These are phyloP conservation scores for Mimosa bimucronata DNA, from an alignment of 306 rosid species.

Conservation along the genomic window DNA sequence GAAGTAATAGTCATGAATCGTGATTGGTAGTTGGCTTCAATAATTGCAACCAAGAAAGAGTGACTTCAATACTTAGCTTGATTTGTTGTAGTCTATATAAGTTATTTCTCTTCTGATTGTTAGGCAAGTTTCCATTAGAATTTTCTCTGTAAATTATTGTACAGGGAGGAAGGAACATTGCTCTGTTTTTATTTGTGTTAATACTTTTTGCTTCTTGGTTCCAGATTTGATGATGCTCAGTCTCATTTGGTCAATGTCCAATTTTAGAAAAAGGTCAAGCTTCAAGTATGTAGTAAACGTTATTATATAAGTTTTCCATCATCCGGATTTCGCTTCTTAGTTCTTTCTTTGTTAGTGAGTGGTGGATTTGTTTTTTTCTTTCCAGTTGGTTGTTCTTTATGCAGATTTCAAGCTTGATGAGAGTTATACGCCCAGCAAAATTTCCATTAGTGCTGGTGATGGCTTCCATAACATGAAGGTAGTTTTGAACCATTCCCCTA, in stretches of 20 bases:
- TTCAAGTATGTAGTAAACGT: constrained; percentile 60
- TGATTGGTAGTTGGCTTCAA: neutral
- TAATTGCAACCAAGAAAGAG: neutral
- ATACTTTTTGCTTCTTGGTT: constrained; percentile 19
- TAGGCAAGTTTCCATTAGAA: neutral
- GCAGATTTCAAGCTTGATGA: constrained; percentile 94
- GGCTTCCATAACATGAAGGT: constrained; percentile 97
- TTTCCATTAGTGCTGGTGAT: constrained; percentile 86
- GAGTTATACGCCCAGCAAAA: constrained; percentile 88
- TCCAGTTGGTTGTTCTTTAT: constrained; percentile 77
- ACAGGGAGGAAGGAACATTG: no score
- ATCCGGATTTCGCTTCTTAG: neutral
- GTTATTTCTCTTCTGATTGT: constrained; percentile 5
- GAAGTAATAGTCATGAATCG: neutral
- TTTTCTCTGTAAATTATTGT: neutral
- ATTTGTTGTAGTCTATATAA: neutral
- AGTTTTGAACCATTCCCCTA: neutral
- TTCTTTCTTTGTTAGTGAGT: neutral
- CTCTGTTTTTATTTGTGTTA: no score
- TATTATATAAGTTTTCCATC: neutral
- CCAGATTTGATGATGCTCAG: constrained; percentile 91
- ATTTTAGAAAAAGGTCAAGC: constrained; percentile 88
- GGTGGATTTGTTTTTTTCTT: constrained; percentile 24
- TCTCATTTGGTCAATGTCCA: constrained; percentile 92
- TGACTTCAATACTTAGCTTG: neutral